phyloP scores from a whole-genome alignment of 2,329 filamentous ascomycete genomes.

The Colletotrichum lini region DNA sequence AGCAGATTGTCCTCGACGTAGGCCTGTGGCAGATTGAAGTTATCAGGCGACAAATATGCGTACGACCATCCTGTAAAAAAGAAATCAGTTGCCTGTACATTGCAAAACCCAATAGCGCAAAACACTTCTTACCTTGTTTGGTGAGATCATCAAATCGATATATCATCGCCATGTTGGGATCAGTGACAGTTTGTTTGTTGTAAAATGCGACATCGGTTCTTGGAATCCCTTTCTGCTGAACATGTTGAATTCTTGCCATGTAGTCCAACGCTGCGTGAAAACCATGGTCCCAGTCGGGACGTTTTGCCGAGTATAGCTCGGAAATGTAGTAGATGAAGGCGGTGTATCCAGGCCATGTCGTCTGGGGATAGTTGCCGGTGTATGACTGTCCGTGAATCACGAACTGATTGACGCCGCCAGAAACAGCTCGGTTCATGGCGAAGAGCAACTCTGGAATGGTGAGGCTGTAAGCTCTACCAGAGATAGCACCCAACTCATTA shows the following conservation, averaged over 20 bases:
- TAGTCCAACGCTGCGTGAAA: slow-evolving; percentile 45
- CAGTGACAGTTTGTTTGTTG: slow-evolving; percentile 22
- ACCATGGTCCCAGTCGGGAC: slow-evolving; percentile 56
- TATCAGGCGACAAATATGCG: slow-evolving; percentile 61
- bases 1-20: slow-evolving; percentile 53
- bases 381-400: slow-evolving; percentile 61
- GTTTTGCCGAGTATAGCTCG: slow-evolving; percentile 53
- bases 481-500: slow-evolving; percentile 53
- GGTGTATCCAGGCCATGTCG: slow-evolving; percentile 64
- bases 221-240: slow-evolving; percentile 56
- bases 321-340: slow-evolving; percentile 59
- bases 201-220: slow-evolving; percentile 22
- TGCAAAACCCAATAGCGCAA: not conserved
- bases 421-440: slow-evolving; percentile 52
- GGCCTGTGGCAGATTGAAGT: slow-evolving; percentile 57
- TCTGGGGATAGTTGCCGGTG: slow-evolving; percentile 58
- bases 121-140: slow-evolving; percentile 23
- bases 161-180: not conserved
- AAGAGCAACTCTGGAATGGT: slow-evolving; percentile 50
- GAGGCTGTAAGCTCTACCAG: not conserved
- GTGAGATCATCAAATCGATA: slow-evolving; percentile 51
- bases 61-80: slow-evolving; percentile 54
- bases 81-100: not conserved
- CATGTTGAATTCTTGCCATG: slow-evolving; percentile 53
- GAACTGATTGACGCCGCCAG: slow-evolving; percentile 58